Evolutionary conservation across 345 rosid genomes (phyloP).

Genomic region (Pugionium cornutum): DNA sequence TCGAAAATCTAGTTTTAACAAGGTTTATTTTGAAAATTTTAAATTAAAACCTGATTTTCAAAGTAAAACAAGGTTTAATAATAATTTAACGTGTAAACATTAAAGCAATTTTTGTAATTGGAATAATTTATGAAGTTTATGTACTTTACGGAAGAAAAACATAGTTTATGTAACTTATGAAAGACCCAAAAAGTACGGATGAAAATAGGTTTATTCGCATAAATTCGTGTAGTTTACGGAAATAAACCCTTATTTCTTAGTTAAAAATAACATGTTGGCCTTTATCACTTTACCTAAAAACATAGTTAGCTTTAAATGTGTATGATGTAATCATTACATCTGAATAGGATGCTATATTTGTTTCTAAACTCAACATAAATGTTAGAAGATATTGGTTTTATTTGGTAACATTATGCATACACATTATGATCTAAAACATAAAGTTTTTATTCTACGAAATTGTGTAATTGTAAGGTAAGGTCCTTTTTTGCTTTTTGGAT

Average conservation of each 20-base stretch:
- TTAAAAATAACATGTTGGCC: not conserved
- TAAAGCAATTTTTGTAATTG: too few relatives aligned
- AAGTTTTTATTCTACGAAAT: not conserved
- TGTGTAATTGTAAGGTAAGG: not conserved
- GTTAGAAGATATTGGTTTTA: constrained; percentile 10
- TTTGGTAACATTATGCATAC: constrained; percentile 22
- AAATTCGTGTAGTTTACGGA: too few relatives aligned
- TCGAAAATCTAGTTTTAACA: too few relatives aligned
- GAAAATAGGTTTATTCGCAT: too few relatives aligned
- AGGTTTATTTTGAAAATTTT: not conserved
- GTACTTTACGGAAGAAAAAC: too few relatives aligned
- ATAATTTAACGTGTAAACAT: too few relatives aligned
- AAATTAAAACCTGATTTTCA: not conserved
- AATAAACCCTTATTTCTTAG: not conserved
- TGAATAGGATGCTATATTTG: not conserved
- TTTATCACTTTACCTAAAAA: constrained; percentile 11
- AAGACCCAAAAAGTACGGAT: too few relatives aligned
- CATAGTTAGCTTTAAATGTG: constrained; percentile 10
- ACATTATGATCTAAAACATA: too few relatives aligned
- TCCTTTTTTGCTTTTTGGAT: too few relatives aligned
- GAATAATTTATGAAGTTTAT: too few relatives aligned
- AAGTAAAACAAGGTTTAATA: too few relatives aligned
- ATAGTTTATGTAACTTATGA: too few relatives aligned
- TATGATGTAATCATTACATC: constrained; percentile 11
- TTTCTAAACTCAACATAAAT: not conserved